These are phyloP conservation scores for Erigeron canadensis DNA, from an alignment of 129 eudicot species.

Conservation along the genomic window DNA sequence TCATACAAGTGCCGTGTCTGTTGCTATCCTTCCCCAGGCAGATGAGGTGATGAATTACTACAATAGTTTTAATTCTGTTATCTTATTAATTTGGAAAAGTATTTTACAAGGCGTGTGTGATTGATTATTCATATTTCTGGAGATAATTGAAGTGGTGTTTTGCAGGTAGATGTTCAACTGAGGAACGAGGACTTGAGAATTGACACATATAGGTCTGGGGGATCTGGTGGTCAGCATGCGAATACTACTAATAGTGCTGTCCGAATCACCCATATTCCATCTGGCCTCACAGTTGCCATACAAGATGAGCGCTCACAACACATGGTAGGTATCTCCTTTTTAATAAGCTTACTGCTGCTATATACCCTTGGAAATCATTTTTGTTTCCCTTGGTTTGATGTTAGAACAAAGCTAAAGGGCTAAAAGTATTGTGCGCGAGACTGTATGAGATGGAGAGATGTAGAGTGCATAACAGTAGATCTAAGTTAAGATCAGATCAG, in stretches of 20 bases:
- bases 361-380: background rate
- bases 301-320: conserved; percentile 98
- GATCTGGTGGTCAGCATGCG: conserved; percentile 97
- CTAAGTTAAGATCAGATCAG: conserved; percentile 87
- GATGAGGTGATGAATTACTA: conserved; percentile 56
- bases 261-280: conserved; percentile 79
- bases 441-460: conserved; percentile 85
- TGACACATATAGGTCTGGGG: conserved; percentile 96
- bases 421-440: conserved; percentile 82
- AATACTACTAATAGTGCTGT: conserved; percentile 99
- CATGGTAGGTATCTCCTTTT: conserved; percentile 48
- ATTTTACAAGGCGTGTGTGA: background rate
- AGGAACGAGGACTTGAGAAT: conserved; percentile 80
- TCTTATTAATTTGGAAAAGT: background rate
- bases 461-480: conserved; percentile 51
- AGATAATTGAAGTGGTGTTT: conserved; percentile 12
- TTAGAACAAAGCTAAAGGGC: conserved; percentile 95
- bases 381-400: conserved; percentile 24
- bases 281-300: conserved; percentile 80
- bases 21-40: conserved; percentile 98
- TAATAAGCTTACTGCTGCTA: background rate
- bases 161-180: conserved; percentile 90
- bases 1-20: conserved; percentile 97
- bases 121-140: background rate
- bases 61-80: conserved; percentile 3